These are phyloP conservation scores for Skeletonema marinoi DNA, from an alignment of 108 stramenopile genomes.

Conservation along the genomic window DNA sequence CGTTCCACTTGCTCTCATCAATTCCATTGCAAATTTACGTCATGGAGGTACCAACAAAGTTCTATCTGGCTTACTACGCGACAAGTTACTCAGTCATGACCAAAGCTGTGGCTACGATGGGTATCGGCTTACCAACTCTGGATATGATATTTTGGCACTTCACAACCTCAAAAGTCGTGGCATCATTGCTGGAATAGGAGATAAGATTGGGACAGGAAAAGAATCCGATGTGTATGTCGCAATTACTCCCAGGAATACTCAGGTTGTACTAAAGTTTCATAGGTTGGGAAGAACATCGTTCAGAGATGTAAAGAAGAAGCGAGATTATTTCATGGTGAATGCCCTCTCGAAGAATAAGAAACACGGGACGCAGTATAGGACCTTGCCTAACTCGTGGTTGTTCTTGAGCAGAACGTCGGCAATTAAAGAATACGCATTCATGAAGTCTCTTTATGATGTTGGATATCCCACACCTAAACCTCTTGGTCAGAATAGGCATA, in stretches of 20 bases:
- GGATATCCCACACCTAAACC: constrained; percentile 95
- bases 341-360: constrained; percentile 54
- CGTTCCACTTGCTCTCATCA: constrained; percentile 90
- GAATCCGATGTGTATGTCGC: constrained; percentile 90
- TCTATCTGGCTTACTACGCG: constrained; percentile 81
- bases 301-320: constrained; percentile 95
- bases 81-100: constrained; percentile 96
- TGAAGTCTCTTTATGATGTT: constrained; percentile 93
- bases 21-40: constrained; percentile 89
- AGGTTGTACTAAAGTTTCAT: constrained; percentile 97
- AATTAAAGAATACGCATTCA: constrained; percentile 96
- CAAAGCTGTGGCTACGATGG: constrained; percentile 91
- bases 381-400: constrained; percentile 90
- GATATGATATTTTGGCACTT: constrained; percentile 97
- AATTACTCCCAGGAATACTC: constrained; percentile 71
- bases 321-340: constrained; percentile 93
- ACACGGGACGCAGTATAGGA: constrained; percentile 29
- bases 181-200: constrained; percentile 88
- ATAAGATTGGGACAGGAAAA: constrained; percentile 98
- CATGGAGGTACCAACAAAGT: constrained; percentile 95
- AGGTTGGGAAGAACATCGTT: constrained; percentile 97
- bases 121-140: constrained; percentile 95
- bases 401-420: constrained; percentile 95
- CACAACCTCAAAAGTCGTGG: constrained; percentile 80
- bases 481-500: constrained; percentile 93